phyloP scores from a whole-genome alignment of 192 early-diverging fungal genomes.

The Podila epigama region DNA sequence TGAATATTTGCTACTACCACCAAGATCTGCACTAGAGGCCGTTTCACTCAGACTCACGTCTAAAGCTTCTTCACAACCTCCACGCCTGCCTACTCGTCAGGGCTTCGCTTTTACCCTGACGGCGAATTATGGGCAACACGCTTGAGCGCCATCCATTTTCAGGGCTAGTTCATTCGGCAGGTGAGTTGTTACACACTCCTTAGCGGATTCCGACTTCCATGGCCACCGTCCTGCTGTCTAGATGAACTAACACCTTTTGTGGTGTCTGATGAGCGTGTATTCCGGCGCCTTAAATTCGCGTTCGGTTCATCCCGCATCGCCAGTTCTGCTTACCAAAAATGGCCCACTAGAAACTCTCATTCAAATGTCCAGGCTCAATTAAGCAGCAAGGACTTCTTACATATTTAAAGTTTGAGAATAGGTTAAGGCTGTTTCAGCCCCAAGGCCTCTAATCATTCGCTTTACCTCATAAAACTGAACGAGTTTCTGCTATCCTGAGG shows the following conservation, averaged over 20 bases:
- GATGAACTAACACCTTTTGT: slow-evolving; percentile 85
- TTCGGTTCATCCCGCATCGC: slow-evolving; percentile 89
- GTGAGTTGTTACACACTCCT: slow-evolving; percentile 77
- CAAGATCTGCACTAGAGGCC: slow-evolving; percentile 79
- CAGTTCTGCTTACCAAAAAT: slow-evolving; percentile 92
- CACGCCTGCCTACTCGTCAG: slow-evolving; percentile 76
- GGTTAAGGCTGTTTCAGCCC: slow-evolving; percentile 77
- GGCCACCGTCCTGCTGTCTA: slow-evolving; percentile 85
- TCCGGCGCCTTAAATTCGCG: slow-evolving; percentile 77
- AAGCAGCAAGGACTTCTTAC: slow-evolving; percentile 77
- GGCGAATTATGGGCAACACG: slow-evolving; percentile 77
- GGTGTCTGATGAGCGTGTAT: slow-evolving; percentile 77
- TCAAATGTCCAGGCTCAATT: slow-evolving; percentile 68
- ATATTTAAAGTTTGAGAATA: slow-evolving; percentile 89
- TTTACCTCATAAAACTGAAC: slow-evolving; percentile 82
- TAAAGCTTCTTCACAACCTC: slow-evolving; percentile 67
- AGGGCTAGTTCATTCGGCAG: slow-evolving; percentile 60
- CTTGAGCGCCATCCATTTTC: slow-evolving; percentile 74
- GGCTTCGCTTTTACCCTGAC: slow-evolving; percentile 60
- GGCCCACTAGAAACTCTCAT: slow-evolving; percentile 89
- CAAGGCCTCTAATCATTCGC: slow-evolving; percentile 86
- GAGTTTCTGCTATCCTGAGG: slow-evolving; percentile 84
- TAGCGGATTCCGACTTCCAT: slow-evolving; percentile 87
- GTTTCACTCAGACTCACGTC: slow-evolving; percentile 71
- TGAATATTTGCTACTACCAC: slow-evolving; percentile 84